These are phyloP conservation scores for Rehmannia glutinosa DNA, from an alignment of 257 asterid species.

Conservation along the genomic window DNA sequence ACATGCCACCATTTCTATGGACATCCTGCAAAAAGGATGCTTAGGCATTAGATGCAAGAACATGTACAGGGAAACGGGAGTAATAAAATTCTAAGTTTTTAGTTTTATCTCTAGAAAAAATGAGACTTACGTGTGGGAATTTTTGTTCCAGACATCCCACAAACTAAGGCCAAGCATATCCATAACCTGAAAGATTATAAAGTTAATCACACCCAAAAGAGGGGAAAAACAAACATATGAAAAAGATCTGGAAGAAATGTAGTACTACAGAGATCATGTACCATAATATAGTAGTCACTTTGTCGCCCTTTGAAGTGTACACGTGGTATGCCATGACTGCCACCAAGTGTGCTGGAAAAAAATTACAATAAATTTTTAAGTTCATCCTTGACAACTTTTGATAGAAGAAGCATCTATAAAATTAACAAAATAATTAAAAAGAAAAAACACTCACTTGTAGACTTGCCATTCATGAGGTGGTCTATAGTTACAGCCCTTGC, in stretches of 20 bases:
- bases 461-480: slow-evolving; percentile 62
- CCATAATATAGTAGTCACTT: slow-evolving; percentile 44
- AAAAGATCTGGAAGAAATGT: not conserved
- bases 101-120: not conserved
- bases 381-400: not conserved
- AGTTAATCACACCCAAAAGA: not conserved
- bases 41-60: slow-evolving; percentile 10
- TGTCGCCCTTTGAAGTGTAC: slow-evolving; percentile 48
- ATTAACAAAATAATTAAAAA: not conserved
- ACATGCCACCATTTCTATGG: slow-evolving; percentile 71
- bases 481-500: slow-evolving; percentile 47
- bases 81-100: not conserved
- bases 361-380: not conserved
- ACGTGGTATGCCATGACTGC: slow-evolving; percentile 54
- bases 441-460: slow-evolving; percentile 32
- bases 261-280: not conserved
- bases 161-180: slow-evolving; percentile 80
- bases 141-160: slow-evolving; percentile 65
- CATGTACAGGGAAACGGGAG: not conserved
- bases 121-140: slow-evolving; percentile 43
- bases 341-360: slow-evolving; percentile 44
- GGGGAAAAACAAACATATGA: not conserved
- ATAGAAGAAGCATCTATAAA: not conserved
- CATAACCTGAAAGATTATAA: slow-evolving; percentile 58
- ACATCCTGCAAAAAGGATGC: slow-evolving; percentile 45